Evolutionary conservation across 1,284 basidiomycete species (phyloP), one percentile per base, ranked within the genome.

Genomic region (Ganoderma resinaceum): DNA sequence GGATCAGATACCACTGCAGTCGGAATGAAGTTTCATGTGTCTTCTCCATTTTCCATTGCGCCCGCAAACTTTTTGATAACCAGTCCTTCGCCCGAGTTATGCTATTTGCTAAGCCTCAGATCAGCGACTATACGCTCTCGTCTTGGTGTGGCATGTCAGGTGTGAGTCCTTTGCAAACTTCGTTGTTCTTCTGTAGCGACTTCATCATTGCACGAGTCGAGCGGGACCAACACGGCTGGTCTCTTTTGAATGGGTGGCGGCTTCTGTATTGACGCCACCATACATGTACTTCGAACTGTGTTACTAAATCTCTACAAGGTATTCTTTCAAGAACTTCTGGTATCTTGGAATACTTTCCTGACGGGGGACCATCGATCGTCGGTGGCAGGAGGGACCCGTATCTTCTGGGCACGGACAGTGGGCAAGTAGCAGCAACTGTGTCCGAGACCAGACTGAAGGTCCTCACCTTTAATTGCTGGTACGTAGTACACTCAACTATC

Each of bases 391-490:
- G 73, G 61, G 81, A 82, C 66, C 61, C 82, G 1, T 92, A 95
- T 77, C 84, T 97, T n/a, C 86, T 92, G 40, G 95, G 95, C n/a
- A n/a, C n/a, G n/a, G n/a, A n/a, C n/a, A n/a, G n/a, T n/a, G n/a
- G n/a, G n/a, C n/a, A n/a, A n/a, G n/a, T n/a, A n/a, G n/a, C 66
- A 43, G 68, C 66, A 29, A 66, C 66, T 43, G 78, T 84, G 77
- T 72, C 78, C 43, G 76, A 81, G 63, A 80, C 79, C 43, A 81
- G 82, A 42, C 84, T 95, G 43, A 87, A 86, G 42, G 84, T 95
- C 7, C 84, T 95, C 65, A 90, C 86, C 43, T 85, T 96, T 77
- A 96, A 95, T 75, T 95, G 94, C 82, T 95, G 94, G 93, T 92
- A 64, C 70, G 86, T 77, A 3, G 29, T 6, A 33, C 52, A 8